Evolutionary conservation across 345 rosid genomes (phyloP), one percentile per base, ranked within the genome.

Genomic region (Rhizophora apiculata): DNA sequence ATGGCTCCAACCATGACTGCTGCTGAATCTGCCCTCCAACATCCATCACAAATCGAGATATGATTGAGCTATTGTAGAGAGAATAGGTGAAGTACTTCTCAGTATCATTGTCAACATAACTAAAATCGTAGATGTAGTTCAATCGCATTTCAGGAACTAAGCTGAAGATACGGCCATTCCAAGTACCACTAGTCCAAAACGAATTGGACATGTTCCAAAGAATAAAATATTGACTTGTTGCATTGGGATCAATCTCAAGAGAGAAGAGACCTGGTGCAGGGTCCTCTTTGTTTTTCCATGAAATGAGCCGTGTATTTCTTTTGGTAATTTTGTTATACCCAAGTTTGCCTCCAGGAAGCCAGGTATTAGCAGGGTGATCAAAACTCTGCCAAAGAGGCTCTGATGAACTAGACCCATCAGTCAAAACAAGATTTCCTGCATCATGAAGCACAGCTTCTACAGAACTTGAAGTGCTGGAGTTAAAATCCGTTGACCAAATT

Each of bases 211-310:
- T 46, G 48, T 93, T 90, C 93, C 93, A 81, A 15, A 68, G 51
- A 46, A 86, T 80, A 19, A 60, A 66, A 78, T 90, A 90, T 66
- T 83, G 81, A 39, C 84, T 85, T 53, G 79, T 77, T 32, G 79
- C 83, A 43, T 69, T 68, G 1, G 85, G 89, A 49, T 83, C 81
- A 3, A 88, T 76, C 83, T 82, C 86, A 5, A 90, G 85, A 52
- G 98, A 85, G 81, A 83, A 93, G 60, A 83, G 85, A 69, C 98
- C 98, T 6, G 84, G 83, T 10, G 93, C 77, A 15, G 96, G 93
- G 68, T 93, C 88, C 5, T 84, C 86, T 0, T 1, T 10, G 72
- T 69, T 90, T 72, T 77, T 90, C 96, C 91, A 92, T 1, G 91
- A 92, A 15, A 76, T 71, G 20, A 93, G 85, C 29, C 56, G 70